Base-by-base conservation (phyloP, 495 filamentous ascomycete genomes). In the Aspergillus indologenus region DNA sequence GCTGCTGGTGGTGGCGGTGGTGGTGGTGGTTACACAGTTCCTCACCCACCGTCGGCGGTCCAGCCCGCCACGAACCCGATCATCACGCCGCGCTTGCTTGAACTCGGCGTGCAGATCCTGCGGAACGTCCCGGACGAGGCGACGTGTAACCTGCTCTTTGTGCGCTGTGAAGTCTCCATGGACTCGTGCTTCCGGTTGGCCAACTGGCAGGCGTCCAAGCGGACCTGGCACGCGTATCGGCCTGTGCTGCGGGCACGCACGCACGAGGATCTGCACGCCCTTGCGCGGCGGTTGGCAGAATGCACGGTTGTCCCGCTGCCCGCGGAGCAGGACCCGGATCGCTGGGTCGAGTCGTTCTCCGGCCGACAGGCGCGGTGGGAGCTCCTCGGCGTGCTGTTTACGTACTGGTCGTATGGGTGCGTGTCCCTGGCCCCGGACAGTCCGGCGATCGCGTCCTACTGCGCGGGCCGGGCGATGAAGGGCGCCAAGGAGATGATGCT, bases 401-500 rank as follows among this genome's bases (percentile, higher is more conserved):
- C 54, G 19, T 57, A 57, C 26, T 57, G 54, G 44, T n/a, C 54
- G 15, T 48, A 31, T 21, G 54, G 45, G 17, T 45, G 45, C n/a
- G 19, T 29, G 18, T 40, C 24, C 20, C 17, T 29, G 23, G 40
- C 45, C 11, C 21, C 7, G 15, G 54, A 57, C 3, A 31, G 45
- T 29, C 26, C 40, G 11, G 26, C 19, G 7, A 48, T 48, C 19
- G 7, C 43, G 11, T 31, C 4, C n/a, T 45, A 55, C 3, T 44
- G 53, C 12, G 21, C 22, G 17, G 5, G 20, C 20, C 19, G 22
- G 18, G 8, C 40, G 3, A n/a, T 55, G 5, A 45, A 18, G 23
- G 23, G 14, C 15, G 1, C 54, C 3, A 48, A 56, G 19, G 9
- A 57, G 5, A 9, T 49, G 45, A 57, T 57, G 54, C 20, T 57